Base-by-base conservation (phyloP, 106 monocot species). In the Apostasia ramifera region DNA sequence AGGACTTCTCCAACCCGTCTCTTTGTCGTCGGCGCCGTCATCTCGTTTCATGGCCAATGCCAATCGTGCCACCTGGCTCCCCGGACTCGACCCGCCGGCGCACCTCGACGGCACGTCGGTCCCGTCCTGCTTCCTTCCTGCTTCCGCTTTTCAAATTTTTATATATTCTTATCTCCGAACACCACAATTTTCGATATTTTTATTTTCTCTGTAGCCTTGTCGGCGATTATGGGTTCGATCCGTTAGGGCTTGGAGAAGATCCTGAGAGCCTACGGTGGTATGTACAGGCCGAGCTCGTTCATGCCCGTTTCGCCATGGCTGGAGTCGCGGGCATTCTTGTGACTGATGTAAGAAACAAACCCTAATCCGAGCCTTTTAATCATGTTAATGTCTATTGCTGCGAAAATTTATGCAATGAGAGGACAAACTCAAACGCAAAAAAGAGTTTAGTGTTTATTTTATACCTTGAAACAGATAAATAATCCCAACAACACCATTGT, bases 281-380 rank as follows among this genome's bases (percentile, higher is more conserved):
- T 40, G 93, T 93, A 0, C 93, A 93, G 68, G 93, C 93, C n/a
- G 93, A 93, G 79, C 86, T 93, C 40, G 83, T 89, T 6, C 89
- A 93, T 38, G 81, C 76, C 47, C 88, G 89, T 45, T 93, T 93
- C 57, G 93, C 93, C 43, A 93, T 93, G 93, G 84, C 81, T 41
- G 89, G 86, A 5, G 86, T 89, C 1, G 86, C 93, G 4, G 93
- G 93, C 47, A 89, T 93, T 71, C 81, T 93, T 1, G 40, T 80
- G 43, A 89, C 93, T 6, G 93, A 93, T 67, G 92, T 88, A 74
- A 79, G 91, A 41, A 49, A 37, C 13, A 52, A 39, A 41, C 38
- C 56, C 3, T 56, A 43, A 37, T 65, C 44, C 37, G 39, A 15
- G 38, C 47, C 2, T 8, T 39, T 37, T 52, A 26, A 26, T 26